Evolutionary conservation across 495 filamentous ascomycete genomes (phyloP).

Genomic region (Aspergillus affinis): DNA sequence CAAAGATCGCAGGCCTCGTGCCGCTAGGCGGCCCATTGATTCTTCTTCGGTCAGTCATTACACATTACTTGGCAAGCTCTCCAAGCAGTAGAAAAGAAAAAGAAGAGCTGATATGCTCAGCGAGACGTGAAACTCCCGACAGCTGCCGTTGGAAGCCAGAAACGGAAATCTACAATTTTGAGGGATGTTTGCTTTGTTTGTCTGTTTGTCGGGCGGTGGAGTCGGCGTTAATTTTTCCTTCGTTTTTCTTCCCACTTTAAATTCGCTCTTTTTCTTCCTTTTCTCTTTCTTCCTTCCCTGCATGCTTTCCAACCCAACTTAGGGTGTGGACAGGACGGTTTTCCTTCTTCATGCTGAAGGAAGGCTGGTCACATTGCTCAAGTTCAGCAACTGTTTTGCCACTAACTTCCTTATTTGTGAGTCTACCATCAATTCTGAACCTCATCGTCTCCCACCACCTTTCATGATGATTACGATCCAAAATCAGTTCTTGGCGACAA

Average conservation of each 20-base stretch:
- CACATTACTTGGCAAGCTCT: slow-evolving; percentile 21
- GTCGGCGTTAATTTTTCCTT: slow-evolving; percentile 26
- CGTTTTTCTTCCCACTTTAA: slow-evolving; percentile 28
- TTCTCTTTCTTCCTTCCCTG: slow-evolving; percentile 15
- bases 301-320: background rate
- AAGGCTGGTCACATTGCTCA: background rate
- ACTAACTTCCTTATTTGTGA: slow-evolving; percentile 29
- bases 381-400: background rate
- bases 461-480: slow-evolving; percentile 63
- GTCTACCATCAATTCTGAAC: slow-evolving; percentile 16
- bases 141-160: slow-evolving; percentile 24
- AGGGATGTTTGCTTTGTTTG: slow-evolving; percentile 48
- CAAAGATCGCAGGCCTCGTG: slow-evolving; percentile 74
- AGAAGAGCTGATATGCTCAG: background rate
- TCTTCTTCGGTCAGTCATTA: slow-evolving; percentile 83
- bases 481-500: slow-evolving; percentile 69
- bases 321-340: slow-evolving; percentile 1
- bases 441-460: slow-evolving; percentile 14
- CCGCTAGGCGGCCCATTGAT: slow-evolving; percentile 83
- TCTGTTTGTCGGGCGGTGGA: slow-evolving; percentile 36
- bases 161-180: slow-evolving; percentile 40
- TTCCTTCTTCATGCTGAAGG: slow-evolving; percentile 21
- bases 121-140: slow-evolving; percentile 6
- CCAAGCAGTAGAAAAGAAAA: slow-evolving; percentile 10
- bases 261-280: slow-evolving; percentile 30